Evolutionary conservation across 2,329 filamentous ascomycete genomes (phyloP), one percentile per base, ranked within the genome.

Genomic region (Raffaelea albimanens): DNA sequence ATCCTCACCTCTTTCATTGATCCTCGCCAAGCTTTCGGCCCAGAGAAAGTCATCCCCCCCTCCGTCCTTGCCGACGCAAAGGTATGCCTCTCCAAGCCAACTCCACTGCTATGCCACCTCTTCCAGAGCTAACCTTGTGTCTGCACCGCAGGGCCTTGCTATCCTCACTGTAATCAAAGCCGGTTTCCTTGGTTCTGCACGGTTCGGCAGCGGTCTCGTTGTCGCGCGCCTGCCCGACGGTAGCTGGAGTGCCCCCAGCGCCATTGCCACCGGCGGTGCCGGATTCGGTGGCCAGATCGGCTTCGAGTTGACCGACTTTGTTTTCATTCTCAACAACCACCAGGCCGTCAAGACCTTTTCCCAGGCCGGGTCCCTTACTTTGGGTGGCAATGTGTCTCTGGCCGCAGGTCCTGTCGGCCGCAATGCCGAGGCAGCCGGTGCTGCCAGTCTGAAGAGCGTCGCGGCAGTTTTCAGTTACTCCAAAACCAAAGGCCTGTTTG

Each of bases 401-500:
- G 93, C 93, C 18, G 93, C 93, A 7, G 93, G 93, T 1, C 93
- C 93, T 0, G 79, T 98, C 22, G 93, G 93, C 47, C 80, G 93
- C 58, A 97, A 96, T 66, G 93, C 91, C 41, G 93, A 98, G 67
- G 93, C 93, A 13, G 91, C 93, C 33, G 93, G 93, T 53, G 91
- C 90, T 14, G 93, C 93, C 8, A 95, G 87, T 56, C 74, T 95
- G 53, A 91, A 82, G 70, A 83, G 88, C 53, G 85, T 97, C 9
- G 86, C 90, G 0, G 93, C 87, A 46, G 83, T 98, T 44, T 98
- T 98, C 72, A 87, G 87, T 59, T 98, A 98, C 73, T 93, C 85
- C 63, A 97, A 96, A 70, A 98, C 93, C 13, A 97, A 96, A 71
- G 93, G 93, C 19, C 71, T 98, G 29, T 98, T 98, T 58, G 93